These are phyloP conservation scores for Aureobasidium sp. DNA, from an alignment of 2,329 filamentous ascomycete species.

Conservation along the genomic window DNA sequence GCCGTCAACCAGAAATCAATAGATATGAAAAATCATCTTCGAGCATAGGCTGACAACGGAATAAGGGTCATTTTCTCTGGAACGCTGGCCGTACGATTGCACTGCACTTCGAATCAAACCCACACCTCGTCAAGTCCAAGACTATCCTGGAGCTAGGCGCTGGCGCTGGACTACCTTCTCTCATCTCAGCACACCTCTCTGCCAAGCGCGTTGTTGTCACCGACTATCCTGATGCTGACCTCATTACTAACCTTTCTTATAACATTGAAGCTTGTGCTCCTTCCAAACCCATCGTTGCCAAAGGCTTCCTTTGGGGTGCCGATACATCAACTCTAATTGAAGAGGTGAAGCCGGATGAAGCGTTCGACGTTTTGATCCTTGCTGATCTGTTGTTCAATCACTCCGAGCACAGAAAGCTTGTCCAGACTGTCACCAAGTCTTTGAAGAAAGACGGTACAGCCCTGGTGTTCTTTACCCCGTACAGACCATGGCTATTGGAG, in stretches of 20 bases:
- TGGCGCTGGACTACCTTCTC: conserved; percentile 71
- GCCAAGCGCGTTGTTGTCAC: conserved; percentile 66
- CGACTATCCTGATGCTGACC: conserved; percentile 78
- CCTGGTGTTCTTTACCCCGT: conserved; percentile 89
- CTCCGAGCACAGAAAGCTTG: conserved; percentile 71
- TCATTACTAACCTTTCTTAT: conserved; percentile 70
- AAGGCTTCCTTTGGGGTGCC: conserved; percentile 78
- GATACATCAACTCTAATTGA: conserved; percentile 28
- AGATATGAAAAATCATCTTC: too few relatives aligned
- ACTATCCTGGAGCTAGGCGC: conserved; percentile 86
- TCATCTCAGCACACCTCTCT: conserved; percentile 67
- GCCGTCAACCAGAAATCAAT: not conserved
- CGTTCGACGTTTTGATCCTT: conserved; percentile 76
- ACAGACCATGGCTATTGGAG: conserved; percentile 80
- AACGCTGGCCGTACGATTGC: conserved; percentile 77
- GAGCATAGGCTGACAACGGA: not conserved
- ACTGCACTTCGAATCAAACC: conserved; percentile 65
- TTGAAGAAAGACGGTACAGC: conserved; percentile 59
- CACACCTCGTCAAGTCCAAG: conserved; percentile 55
- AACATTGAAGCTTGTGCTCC: conserved; percentile 59
- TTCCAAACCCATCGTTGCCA: conserved; percentile 32
- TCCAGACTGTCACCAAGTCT: conserved; percentile 63
- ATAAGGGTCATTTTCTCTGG: conserved; percentile 76
- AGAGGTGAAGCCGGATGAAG: conserved; percentile 35
- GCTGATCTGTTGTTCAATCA: conserved; percentile 90